Evolutionary conservation across 2,329 filamentous ascomycete species (phyloP), one percentile per base, ranked within the genome.

Genomic region (Neopestalotiopsis sp.): DNA sequence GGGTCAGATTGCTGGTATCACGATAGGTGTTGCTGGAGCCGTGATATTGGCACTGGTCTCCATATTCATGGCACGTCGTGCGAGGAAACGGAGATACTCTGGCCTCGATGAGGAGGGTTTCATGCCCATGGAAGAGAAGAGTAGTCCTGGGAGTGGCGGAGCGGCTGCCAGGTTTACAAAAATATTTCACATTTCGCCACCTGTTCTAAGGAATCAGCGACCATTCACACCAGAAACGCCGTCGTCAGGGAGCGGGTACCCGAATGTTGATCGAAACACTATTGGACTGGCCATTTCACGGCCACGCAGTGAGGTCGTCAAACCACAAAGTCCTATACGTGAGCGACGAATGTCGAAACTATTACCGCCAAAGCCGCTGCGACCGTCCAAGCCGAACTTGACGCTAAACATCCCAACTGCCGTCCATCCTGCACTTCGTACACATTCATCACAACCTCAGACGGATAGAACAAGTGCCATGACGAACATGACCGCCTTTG

Each of bases 1-100:
- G 6, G 79, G 79, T 4, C 86, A 90, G 70, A 83, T 91, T 61
- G 85, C 84, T 20, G 90, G 89, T 6, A 89, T 92, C 69, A 81
- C 85, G 1, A 81, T 89, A 4, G 90, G 88, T 5, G 81, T 84
- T 12, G 82, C 84, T 4, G 86, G 85, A 4, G 84, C 84, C 1
- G 79, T 85, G 3, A 77, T 83, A 4, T 72, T 91, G 20, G 85
- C 83, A 5, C 73, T 88, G 34, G 81, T 81, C 4, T 75, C 87
- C 13, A 82, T 89, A 30, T 72, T 87, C 7, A 67, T 87, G 14
- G 81, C 82, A 3, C 80, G 84, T 61, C 79, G 77, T 65, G 74
- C 78, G 9, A 83, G 86, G n/a, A 80, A 79, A 64, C 81, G 77
- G 73, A 81, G 78, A 24, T 81, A 81, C 65, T 78, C 73, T 34